A percentile compares a stretch with the other conserved stretches of the same genome.
phyloP scores from a whole-genome alignment of 75 land plant genomes.

The Adiantum capillusveneris region DNA sequence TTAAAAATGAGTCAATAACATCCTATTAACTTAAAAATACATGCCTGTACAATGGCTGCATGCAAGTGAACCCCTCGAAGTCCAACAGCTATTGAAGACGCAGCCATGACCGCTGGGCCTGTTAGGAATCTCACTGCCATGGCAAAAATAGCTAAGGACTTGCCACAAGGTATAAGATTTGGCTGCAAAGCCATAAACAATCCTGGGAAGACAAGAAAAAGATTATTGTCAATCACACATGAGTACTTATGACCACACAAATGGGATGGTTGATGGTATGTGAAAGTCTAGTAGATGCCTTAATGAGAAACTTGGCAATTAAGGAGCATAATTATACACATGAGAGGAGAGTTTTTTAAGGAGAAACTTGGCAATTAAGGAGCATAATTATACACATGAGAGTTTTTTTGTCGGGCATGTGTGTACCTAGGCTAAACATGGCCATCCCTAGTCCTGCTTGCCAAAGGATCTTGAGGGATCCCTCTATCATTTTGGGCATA shows the following conservation, averaged over 20 bases:
- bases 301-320: too few species aligned
- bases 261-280: too few species aligned
- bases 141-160: slow-evolving; percentile 53
- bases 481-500: slow-evolving; percentile 43
- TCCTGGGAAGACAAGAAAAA: slow-evolving; percentile 33
- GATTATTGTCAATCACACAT: too few species aligned
- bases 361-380: too few species aligned
- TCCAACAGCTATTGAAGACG: slow-evolving; percentile 74
- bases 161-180: slow-evolving; percentile 81
- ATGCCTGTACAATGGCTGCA: slow-evolving; percentile 88
- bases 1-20: too few species aligned
- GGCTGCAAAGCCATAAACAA: slow-evolving; percentile 93
- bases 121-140: slow-evolving; percentile 79
- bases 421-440: slow-evolving; percentile 62
- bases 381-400: too few species aligned
- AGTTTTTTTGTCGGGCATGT: too few species aligned
- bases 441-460: slow-evolving; percentile 73
- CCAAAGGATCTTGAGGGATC: slow-evolving; percentile 51
- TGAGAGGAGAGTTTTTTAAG: too few species aligned
- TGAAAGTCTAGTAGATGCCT: too few species aligned
- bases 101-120: slow-evolving; percentile 95
- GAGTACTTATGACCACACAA: too few species aligned
- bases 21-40: too few species aligned
- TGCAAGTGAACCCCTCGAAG: slow-evolving; percentile 62
- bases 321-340: too few species aligned